Conservation (phyloP, 129 eudicot species). For the Flaveria trinervia region DNA sequence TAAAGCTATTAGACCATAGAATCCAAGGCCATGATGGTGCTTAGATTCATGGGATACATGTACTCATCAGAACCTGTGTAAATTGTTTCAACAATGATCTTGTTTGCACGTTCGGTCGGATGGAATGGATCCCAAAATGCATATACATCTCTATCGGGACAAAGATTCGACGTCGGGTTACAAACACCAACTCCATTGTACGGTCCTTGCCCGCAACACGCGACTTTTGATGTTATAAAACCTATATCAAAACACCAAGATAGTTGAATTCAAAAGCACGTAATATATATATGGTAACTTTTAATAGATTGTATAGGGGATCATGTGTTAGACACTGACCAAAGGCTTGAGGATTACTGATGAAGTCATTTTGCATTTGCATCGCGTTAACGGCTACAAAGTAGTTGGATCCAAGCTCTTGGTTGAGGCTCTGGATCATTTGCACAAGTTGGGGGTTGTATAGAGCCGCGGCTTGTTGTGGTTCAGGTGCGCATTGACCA, state of each 20-base stretch:
- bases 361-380: constrained; percentile 54
- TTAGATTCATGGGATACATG: constrained; percentile 79
- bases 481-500: constrained; percentile 69
- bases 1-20: constrained; percentile 23
- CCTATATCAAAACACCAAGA: constrained; percentile 32
- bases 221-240: constrained; percentile 58
- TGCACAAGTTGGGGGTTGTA: constrained; percentile 62
- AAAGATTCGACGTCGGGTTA: constrained; percentile 48
- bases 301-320: neutral
- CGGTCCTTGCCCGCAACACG: constrained; percentile 88
- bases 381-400: constrained; percentile 63
- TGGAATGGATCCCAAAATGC: constrained; percentile 84
- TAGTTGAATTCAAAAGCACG: neutral
- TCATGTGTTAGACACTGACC: constrained; percentile 37
- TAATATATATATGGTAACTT: neutral
- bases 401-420: constrained; percentile 50
- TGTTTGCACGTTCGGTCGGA: constrained; percentile 70
- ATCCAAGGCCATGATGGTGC: constrained; percentile 69
- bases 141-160: constrained; percentile 44
- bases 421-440: constrained; percentile 62
- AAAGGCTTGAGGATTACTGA: constrained; percentile 59
- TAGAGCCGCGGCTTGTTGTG: constrained; percentile 54
- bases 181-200: constrained; percentile 71
- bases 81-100: constrained; percentile 52
- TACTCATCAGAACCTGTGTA: constrained; percentile 49